Evolutionary conservation across 805 yeast species (phyloP).

Genomic region (Candida awuae): DNA sequence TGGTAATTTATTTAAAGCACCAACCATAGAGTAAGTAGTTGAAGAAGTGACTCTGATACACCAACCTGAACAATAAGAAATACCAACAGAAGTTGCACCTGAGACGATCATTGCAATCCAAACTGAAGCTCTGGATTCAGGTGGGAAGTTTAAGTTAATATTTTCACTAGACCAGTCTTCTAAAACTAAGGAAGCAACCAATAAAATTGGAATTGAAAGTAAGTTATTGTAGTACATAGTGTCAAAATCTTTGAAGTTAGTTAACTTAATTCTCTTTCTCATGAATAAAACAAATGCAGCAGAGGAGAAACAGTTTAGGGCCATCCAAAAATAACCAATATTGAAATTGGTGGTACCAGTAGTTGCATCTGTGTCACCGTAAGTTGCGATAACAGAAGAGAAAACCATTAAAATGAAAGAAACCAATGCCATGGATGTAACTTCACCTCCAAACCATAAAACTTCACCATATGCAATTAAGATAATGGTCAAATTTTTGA

Average conservation of each 20-base stretch:
- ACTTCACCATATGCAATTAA: constrained; percentile 98
- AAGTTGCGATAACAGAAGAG: constrained; percentile 92
- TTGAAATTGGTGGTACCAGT: constrained; percentile 37
- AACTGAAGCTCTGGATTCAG: constrained; percentile 56
- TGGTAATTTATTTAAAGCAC: constrained; percentile 97
- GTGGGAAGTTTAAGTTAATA: constrained; percentile 70
- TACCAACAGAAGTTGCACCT: constrained; percentile 92
- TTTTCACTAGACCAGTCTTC: constrained; percentile 93
- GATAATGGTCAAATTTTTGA: constrained; percentile 94
- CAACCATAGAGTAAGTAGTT: constrained; percentile 98
- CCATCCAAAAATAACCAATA: constrained; percentile 95
- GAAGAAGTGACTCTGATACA: constrained; percentile 98
- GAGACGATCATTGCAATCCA: constrained; percentile 81
- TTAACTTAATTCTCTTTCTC: constrained; percentile 97
- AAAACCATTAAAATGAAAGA: constrained; percentile 89
- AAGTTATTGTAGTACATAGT: constrained; percentile 98
- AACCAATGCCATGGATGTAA: constrained; percentile 81
- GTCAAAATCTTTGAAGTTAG: constrained; percentile 93
- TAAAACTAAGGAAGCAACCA: constrained; percentile 62
- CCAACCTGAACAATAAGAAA: constrained; percentile 99
- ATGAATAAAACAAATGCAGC: constrained; percentile 89
- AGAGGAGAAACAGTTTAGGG: constrained; percentile 84
- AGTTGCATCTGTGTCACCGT: constrained; percentile 51
- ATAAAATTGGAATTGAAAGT: constrained; percentile 82
- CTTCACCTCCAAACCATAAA: constrained; percentile 90